phyloP scores from a whole-genome alignment of 2,329 filamentous ascomycete genomes.

The Ophiostoma pallidulum region DNA sequence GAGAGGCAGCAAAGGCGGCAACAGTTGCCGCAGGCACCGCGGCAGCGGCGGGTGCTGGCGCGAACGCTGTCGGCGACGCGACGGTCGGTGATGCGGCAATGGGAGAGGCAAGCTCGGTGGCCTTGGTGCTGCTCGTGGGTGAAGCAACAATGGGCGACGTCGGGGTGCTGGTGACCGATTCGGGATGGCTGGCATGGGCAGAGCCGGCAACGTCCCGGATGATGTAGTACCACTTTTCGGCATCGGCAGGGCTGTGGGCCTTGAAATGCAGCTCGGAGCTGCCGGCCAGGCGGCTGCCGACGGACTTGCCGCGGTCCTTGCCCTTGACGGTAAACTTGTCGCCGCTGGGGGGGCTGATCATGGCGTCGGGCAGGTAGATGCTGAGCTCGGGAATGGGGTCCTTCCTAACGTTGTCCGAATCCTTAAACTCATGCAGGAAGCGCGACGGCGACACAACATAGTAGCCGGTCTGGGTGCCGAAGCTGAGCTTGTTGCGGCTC shows the following conservation, averaged over 20 bases:
- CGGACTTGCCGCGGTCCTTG: conserved; percentile 75
- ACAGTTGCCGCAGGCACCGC: not conserved
- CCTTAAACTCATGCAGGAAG: conserved; percentile 94
- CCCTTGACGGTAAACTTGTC: conserved; percentile 92
- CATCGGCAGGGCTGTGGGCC: conserved; percentile 70
- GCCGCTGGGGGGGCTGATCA: conserved; percentile 60
- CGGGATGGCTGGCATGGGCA: conserved; percentile 28
- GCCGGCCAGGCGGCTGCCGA: conserved; percentile 73
- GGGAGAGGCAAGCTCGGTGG: not conserved
- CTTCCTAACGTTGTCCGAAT: conserved; percentile 61
- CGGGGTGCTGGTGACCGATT: conserved; percentile 23
- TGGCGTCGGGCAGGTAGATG: conserved; percentile 84
- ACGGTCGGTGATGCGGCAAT: not conserved
- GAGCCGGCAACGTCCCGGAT: conserved; percentile 54
- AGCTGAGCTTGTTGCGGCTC: conserved; percentile 70
- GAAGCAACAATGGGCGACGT: conserved; percentile 24
- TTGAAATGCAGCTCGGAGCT: conserved; percentile 78
- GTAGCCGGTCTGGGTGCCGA: conserved; percentile 70
- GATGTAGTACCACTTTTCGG: conserved; percentile 74
- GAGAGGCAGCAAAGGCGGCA: conserved; percentile 2
- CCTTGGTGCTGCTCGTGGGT: conserved; percentile 16
- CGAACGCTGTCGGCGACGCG: not conserved
- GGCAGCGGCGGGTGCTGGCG: not conserved
- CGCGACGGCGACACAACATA: conserved; percentile 84
- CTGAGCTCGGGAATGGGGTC: conserved; percentile 80